Base-by-base conservation (phyloP, 1,139 yeast genomes). In the Ogataea hybrid region DNA sequence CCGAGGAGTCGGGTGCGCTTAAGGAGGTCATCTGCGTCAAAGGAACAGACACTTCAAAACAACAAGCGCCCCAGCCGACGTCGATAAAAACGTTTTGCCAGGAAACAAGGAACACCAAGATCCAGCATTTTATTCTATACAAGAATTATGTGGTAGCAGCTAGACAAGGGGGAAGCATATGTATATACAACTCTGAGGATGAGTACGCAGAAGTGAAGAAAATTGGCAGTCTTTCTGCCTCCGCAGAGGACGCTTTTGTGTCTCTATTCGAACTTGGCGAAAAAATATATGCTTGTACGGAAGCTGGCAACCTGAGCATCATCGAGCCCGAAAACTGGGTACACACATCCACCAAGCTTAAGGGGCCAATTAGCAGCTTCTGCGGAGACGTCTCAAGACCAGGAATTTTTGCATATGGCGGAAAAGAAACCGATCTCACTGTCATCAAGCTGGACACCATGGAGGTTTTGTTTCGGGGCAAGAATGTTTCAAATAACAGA, bases 11-110 rank as follows among this genome's bases (percentile, higher is more conserved):
- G 1, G 84, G 84, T 2, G 64, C 71, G 6, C 57, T 77, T 33
- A 79, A 78, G 58, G 85, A 81, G 56, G 67, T 82, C 10, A 56
- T 69, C 5, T 82, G 84, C 51, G 57, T 64, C 28, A 67, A 70
- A 43, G 88, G 88, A 0, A 80, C 87, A 0, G 88, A 84, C 53
- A 83, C 90, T 5, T 81, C 90, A 5, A 69, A 70, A 40, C 76
- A 78, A 38, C 36, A 48, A 5, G 56, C 60, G 10, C 42, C 47
- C 7, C 61, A 56, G 40, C 61, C 62, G 1, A 49, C 42, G 28
- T 46, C 71, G 11, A 61, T 75, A 10, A 63, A 52, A 42, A 68
- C 62, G 37, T 57, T 63, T 32, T 68, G 70, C 35, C 55, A 51
- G 14, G 70, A 63, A 37, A 62, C 52, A 3, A 53, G 61, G 40